These are phyloP conservation scores for Cucurbita ficifolia DNA, from an alignment of 306 rosid species.

Conservation along the genomic window DNA sequence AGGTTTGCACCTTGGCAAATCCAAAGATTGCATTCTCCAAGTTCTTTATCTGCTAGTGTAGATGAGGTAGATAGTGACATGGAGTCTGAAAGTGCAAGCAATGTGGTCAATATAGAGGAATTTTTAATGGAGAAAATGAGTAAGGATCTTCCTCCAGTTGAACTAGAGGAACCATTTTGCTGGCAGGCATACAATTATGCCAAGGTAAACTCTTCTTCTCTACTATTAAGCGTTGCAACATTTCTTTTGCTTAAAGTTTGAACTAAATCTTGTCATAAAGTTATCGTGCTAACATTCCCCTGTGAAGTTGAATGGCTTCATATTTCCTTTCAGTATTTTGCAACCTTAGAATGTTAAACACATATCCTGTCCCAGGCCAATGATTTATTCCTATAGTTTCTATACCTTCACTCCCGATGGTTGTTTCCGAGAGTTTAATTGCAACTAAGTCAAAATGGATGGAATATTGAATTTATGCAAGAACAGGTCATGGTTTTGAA, in stretches of 20 bases:
- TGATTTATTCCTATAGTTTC: neutral
- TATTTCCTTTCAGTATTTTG: neutral
- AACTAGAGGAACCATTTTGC: slow-evolving; percentile 83
- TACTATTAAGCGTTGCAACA: neutral
- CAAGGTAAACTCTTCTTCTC: slow-evolving; percentile 33
- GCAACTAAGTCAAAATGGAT: neutral
- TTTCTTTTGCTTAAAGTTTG: neutral
- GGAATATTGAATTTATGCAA: neutral
- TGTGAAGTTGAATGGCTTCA: neutral
- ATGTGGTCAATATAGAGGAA: slow-evolving; percentile 60
- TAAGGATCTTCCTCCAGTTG: slow-evolving; percentile 87
- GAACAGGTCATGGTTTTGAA: neutral
- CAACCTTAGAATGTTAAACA: neutral
- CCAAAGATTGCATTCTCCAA: slow-evolving; percentile 31
- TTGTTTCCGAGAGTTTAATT: neutral
- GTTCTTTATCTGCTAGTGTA: slow-evolving; percentile 25
- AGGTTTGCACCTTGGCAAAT: slow-evolving; percentile 33
- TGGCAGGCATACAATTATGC: slow-evolving; percentile 97
- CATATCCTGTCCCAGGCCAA: neutral
- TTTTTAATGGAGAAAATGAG: slow-evolving; percentile 73
- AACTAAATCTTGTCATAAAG: neutral
- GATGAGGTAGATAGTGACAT: slow-evolving; percentile 68
- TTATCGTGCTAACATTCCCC: neutral
- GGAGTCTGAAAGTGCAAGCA: slow-evolving; percentile 57
- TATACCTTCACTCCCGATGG: neutral